Conservation (phyloP, 805 yeast genomes). For the Kluyveromyces lactis region DNA sequence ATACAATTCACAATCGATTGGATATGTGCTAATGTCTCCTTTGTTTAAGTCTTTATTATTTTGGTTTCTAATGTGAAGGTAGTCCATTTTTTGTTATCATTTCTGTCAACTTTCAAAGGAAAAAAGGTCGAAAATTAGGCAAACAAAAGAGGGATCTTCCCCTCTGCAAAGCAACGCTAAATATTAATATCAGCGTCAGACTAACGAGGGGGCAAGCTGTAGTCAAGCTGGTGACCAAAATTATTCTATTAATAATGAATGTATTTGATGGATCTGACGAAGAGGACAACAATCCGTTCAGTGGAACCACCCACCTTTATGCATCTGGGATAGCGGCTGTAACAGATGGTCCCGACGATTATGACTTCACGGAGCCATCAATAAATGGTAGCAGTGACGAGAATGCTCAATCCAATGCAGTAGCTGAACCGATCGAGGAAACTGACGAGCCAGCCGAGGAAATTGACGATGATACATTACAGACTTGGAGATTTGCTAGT, state of each 20-base stretch:
- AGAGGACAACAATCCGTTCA: constrained; percentile 34
- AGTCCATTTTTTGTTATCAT: too few species aligned
- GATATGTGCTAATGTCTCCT: too few species aligned
- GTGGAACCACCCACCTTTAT: constrained; percentile 30
- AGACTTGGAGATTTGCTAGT: neutral
- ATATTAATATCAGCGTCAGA: too few species aligned
- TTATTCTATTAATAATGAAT: too few species aligned
- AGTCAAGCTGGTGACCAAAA: too few species aligned
- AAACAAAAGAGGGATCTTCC: neutral
- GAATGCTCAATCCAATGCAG: neutral
- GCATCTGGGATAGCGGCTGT: constrained; percentile 31
- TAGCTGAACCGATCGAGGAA: constrained; percentile 1
- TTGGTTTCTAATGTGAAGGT: too few species aligned
- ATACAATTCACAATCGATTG: too few species aligned
- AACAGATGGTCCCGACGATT: constrained; percentile 13
- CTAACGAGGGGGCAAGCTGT: too few species aligned
- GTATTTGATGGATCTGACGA: constrained; percentile 20
- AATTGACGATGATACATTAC: constrained; percentile 2
- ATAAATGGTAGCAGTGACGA: neutral
- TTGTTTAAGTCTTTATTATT: too few species aligned
- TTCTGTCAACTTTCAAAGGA: neutral
- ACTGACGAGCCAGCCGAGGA: neutral
- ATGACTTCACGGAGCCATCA: constrained; percentile 5
- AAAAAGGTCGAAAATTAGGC: neutral
- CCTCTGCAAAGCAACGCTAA: too few species aligned